Base-by-base conservation (phyloP, 345 rosid genomes). In the Linum lewisii region DNA sequence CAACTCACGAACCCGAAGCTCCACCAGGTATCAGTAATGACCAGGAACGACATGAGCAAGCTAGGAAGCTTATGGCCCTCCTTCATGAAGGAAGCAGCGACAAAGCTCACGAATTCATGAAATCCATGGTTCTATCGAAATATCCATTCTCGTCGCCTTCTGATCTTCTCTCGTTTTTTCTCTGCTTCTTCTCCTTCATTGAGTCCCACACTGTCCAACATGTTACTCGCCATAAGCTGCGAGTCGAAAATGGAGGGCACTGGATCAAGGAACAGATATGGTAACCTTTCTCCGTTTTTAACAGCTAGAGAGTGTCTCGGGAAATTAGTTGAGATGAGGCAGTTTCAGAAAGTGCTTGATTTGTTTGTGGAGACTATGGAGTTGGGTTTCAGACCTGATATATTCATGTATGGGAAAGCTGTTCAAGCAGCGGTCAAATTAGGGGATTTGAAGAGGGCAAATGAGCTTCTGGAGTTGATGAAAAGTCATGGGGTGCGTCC, bases 401-500 rank as follows among this genome's bases (percentile, higher is more conserved):
- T 61, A 58, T 69, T 80, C 67, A 77, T 79, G 54, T 84, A 69
- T 5, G 90, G 82, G 14, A 91, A 85, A 57, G 96, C 85, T 1
- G 74, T 91, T 22, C 84, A 82, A 67, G 83, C 96, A 1, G 87
- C 96, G 0, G 92, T 77, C 21, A 84, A 79, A 51, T 23, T 78
- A 59, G 81, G 87, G 44, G 86, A 86, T 51, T 25, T 83, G 72
- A 72, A 67, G 24, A 80, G 67, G 64, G 95, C 81, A 38, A 51
- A 60, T 44, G 79, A 79, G 70, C 56, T 88, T 63, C 37, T 91
- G 54, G 74, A 79, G 49, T 58, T 57, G 19, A 86, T 88, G 95
- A 82, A 75, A 64, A 73, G 57, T 64, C 73, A 73, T 54, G 66
- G 81, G 47, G 57, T 83, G 23, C 66, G 66, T 11, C 77, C 85